These are phyloP conservation scores for Croton laevigatus DNA, from an alignment of 441 rosid species.

Conservation along the genomic window DNA sequence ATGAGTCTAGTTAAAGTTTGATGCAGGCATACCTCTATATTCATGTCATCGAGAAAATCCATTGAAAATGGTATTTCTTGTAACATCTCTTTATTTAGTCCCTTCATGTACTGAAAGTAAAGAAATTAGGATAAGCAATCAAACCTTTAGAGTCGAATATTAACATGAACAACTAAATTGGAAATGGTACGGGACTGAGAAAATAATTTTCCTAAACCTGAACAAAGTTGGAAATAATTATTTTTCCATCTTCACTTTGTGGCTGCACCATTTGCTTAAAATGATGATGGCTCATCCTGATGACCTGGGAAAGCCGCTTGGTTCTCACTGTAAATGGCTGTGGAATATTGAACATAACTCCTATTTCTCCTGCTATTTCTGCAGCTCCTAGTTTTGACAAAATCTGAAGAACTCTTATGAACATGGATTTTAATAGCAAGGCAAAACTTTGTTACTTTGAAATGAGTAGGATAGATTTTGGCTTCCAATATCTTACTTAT, in stretches of 20 bases:
- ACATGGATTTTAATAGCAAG: constrained; percentile 15
- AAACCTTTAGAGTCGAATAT: not conserved
- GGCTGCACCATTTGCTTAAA: constrained; percentile 65
- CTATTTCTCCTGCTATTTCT: constrained; percentile 87
- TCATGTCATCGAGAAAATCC: constrained; percentile 40
- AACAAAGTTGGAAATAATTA: constrained; percentile 44
- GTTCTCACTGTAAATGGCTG: constrained; percentile 91
- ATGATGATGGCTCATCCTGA: constrained; percentile 69
- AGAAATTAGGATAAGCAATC: constrained; percentile 15
- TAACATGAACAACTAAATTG: not conserved
- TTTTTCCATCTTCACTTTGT: constrained; percentile 50
- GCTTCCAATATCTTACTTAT: not conserved
- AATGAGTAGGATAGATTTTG: not conserved
- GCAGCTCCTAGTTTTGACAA: constrained; percentile 64
- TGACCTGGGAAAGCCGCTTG: constrained; percentile 79
- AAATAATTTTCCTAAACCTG: constrained; percentile 36
- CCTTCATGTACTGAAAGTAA: constrained; percentile 43
- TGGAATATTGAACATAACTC: constrained; percentile 82
- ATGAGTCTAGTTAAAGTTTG: constrained; percentile 1
- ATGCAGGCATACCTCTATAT: constrained; percentile 41
- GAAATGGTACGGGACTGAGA: constrained; percentile 1
- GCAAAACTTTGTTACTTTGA: not conserved
- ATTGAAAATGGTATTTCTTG: constrained; percentile 43
- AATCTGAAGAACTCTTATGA: constrained; percentile 39
- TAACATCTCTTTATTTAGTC: constrained; percentile 39